phyloP scores from a whole-genome alignment of 2,329 filamentous ascomycete genomes.

The Helminthosporium solani region DNA sequence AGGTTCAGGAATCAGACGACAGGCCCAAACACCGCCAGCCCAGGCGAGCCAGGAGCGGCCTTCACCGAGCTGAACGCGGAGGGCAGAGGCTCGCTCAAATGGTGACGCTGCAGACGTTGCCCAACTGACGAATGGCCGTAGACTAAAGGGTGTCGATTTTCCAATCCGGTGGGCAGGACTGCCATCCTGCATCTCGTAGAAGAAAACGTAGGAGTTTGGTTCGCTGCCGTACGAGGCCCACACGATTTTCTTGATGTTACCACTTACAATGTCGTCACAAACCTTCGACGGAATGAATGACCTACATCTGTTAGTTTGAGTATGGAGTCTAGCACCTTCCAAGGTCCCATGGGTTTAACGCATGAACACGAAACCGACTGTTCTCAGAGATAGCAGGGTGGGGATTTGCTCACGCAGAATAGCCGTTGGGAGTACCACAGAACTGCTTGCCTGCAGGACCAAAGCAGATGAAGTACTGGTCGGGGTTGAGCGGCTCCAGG shows the following conservation, averaged over 20 bases:
- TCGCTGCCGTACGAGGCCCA: slow-evolving; percentile 30
- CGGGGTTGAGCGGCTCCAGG: slow-evolving; percentile 16
- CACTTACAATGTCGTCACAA: slow-evolving; percentile 6
- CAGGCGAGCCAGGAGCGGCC: slow-evolving; percentile 26
- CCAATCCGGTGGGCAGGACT: slow-evolving; percentile 11
- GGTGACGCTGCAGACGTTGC: not conserved
- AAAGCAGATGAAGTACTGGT: slow-evolving; percentile 31
- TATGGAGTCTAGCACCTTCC: too few species aligned
- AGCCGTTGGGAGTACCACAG: slow-evolving; percentile 29
- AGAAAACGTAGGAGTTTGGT: slow-evolving; percentile 30
- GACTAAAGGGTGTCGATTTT: slow-evolving; percentile 6
- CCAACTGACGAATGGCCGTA: slow-evolving; percentile 12
- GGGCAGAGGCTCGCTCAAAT: slow-evolving; percentile 1
- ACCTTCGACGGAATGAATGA: slow-evolving; percentile 20
- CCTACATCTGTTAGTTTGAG: slow-evolving; percentile 10
- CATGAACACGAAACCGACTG: too few species aligned
- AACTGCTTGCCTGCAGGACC: slow-evolving; percentile 25
- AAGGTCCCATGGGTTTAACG: too few species aligned
- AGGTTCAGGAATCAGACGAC: slow-evolving; percentile 11
- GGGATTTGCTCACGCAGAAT: slow-evolving; percentile 28
- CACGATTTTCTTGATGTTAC: slow-evolving; percentile 17
- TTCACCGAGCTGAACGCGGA: slow-evolving; percentile 30
- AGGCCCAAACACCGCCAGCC: slow-evolving; percentile 20
- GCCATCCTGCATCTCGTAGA: slow-evolving; percentile 18
- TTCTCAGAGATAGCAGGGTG: too few species aligned